A percentile compares a stretch with the other conserved stretches of the same genome.
Conservation (phyloP, 2,329 filamentous ascomycete species). For the Mycogone perniciosa region DNA sequence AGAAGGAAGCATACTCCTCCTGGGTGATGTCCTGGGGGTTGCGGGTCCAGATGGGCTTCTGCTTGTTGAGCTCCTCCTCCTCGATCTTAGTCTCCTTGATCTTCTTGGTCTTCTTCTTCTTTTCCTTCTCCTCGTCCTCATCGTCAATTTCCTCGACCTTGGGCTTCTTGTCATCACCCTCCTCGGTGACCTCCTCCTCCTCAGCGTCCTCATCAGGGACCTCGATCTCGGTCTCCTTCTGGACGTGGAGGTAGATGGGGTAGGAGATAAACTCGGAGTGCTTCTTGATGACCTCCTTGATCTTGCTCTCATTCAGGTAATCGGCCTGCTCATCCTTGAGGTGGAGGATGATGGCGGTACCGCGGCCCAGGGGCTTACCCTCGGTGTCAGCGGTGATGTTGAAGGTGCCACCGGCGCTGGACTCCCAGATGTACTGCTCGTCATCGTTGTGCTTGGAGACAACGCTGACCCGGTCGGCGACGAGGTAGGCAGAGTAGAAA, state of each 20-base stretch:
- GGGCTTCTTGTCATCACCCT: slow-evolving; percentile 86
- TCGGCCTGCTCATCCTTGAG: slow-evolving; percentile 99
- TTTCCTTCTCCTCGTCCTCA: slow-evolving; percentile 78
- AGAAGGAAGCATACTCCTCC: slow-evolving; percentile 98
- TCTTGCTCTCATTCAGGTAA: slow-evolving; percentile 96
- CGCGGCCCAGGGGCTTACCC: slow-evolving; percentile 83
- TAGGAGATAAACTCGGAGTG: slow-evolving; percentile 99
- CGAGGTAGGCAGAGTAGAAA: slow-evolving; percentile 99
- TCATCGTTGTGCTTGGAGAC: slow-evolving; percentile 99
- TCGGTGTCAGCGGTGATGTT: slow-evolving; percentile 85
- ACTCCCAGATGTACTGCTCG: slow-evolving; percentile 99
- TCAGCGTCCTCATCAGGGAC: slow-evolving; percentile 93
- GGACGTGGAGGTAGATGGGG: slow-evolving; percentile 99
- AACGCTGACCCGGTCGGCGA: slow-evolving; percentile 92
- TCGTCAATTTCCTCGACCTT: slow-evolving; percentile 91
- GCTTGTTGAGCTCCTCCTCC: slow-evolving; percentile 99
- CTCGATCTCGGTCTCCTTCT: slow-evolving; percentile 99
- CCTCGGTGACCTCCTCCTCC: slow-evolving; percentile 59
- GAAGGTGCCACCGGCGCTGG: slow-evolving; percentile 94
- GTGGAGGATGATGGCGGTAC: slow-evolving; percentile 97
- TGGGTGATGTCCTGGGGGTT: slow-evolving; percentile 91
- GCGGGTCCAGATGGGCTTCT: slow-evolving; percentile 99
- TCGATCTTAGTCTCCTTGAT: slow-evolving; percentile 98
- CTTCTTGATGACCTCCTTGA: slow-evolving; percentile 99
- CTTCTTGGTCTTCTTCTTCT: slow-evolving; percentile 98